Percentiles rank a stretch among this genome's conserved stretches.
Conservation (phyloP, 345 rosid genomes). For the Nasturtium officinale region DNA sequence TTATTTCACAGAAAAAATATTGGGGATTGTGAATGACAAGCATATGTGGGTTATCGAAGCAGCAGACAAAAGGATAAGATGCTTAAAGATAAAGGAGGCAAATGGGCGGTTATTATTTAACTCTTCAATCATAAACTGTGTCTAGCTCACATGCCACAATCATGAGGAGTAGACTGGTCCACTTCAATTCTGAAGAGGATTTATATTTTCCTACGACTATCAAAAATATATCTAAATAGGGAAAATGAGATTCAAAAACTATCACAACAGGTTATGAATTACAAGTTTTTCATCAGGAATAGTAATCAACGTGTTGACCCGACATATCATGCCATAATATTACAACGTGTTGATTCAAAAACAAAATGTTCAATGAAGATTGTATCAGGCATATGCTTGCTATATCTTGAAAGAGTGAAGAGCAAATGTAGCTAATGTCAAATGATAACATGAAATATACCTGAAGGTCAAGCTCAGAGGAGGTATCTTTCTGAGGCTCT, state of each 20-base stretch:
- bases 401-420: neutral
- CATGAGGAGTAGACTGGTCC: constrained; percentile 11
- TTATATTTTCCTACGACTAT: constrained; percentile 1
- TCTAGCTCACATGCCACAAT: constrained; percentile 5
- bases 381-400: constrained; percentile 13
- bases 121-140: neutral
- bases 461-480: constrained; percentile 55
- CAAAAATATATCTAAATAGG: neutral
- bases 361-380: neutral
- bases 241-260: neutral
- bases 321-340: too few relatives aligned
- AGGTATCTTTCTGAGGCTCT: constrained; percentile 45
- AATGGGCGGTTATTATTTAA: neutral
- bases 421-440: neutral
- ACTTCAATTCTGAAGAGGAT: neutral
- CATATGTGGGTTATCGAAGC: constrained; percentile 28
- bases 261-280: neutral
- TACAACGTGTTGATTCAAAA: neutral
- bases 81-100: neutral
- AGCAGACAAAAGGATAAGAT: constrained; percentile 29
- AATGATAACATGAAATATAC: constrained; percentile 42
- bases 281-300: neutral
- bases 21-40: constrained; percentile 8
- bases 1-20: neutral
- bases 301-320: neutral